Base-by-base conservation (phyloP, 768 basidiomycete genomes). In the Podaxis rugospora region DNA sequence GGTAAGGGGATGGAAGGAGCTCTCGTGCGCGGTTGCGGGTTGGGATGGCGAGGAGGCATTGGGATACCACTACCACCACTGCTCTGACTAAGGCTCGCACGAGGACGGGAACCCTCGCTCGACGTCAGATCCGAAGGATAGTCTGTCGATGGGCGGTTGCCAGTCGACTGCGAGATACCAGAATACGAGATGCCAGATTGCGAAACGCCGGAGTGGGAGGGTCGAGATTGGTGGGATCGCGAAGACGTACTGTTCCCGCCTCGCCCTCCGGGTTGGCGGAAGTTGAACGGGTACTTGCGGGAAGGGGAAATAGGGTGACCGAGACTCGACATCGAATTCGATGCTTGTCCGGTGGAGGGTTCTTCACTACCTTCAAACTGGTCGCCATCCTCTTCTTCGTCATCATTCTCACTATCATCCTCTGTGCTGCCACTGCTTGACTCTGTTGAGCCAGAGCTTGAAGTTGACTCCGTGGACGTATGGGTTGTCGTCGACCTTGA, bases 261-360 rank as follows among this genome's bases (percentile, higher is more conserved):
- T 10, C 63, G 64, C 18, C 65, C 67, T 9, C 37, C 58, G 5
- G 82, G 82, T 1, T 79, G 79, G 18, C 86, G 84, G 71, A 83
- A 82, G 56, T 83, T 78, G 79, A 90, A 89, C 9, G 88, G 89
- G 67, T 87, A 89, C 0, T 86, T 81, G 27, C 59, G 59, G 5
- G 52, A 55, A 23, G 89, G 85, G 36, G 75, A 71, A 55, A 93
- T 79, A 1, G 90, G 92, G 23, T 89, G 87, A 2, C 92, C 92
- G 4, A 94, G 81, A 63, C 88, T 90, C 2, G 92, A 93, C 86
- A 94, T 86, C 6, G 92, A 93, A 18, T 85, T 89, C 0, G 90
- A 91, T 4, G 84, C 88, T 16, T 86, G 80, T 44, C 83, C 84
- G 3, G 85, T 82, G 0, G 87, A 86, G 3, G 76, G 81, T 0